These are phyloP conservation scores for Acacia acuminata DNA, from an alignment of 306 rosid genomes.

Conservation along the genomic window DNA sequence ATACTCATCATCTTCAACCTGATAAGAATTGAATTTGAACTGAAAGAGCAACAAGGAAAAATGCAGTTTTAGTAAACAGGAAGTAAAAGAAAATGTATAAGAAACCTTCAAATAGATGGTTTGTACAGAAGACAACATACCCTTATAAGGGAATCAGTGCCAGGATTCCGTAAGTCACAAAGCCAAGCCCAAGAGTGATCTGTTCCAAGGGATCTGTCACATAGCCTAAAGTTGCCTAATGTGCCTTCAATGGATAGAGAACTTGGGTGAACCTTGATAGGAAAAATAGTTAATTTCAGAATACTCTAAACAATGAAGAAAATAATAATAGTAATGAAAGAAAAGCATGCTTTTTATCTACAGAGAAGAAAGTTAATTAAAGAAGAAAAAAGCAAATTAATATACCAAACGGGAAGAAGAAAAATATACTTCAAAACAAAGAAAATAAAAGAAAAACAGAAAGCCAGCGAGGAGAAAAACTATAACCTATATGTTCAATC, in stretches of 20 bases:
- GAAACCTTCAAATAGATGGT: slow-evolving; percentile 24
- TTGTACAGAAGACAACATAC: slow-evolving; percentile 35
- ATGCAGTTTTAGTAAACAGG: background rate
- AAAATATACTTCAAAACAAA: slow-evolving; percentile 6
- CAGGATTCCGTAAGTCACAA: slow-evolving; percentile 95
- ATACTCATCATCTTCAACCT: slow-evolving; percentile 87
- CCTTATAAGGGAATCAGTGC: slow-evolving; percentile 92
- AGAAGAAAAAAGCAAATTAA: background rate
- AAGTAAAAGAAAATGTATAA: slow-evolving; percentile 20
- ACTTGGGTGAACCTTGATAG: slow-evolving; percentile 83
- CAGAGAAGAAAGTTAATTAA: background rate
- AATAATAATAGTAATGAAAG: background rate
- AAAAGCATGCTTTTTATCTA: background rate
- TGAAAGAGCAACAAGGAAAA: slow-evolving; percentile 42
- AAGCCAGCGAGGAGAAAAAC: background rate
- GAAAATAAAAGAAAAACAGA: background rate
- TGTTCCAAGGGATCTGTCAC: slow-evolving; percentile 78
- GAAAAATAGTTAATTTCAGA: slow-evolving; percentile 36
- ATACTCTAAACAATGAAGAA: slow-evolving; percentile 2
- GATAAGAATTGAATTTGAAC: slow-evolving; percentile 89
- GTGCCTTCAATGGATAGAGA: slow-evolving; percentile 91
- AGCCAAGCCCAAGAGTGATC: slow-evolving; percentile 95
- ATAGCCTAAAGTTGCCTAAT: slow-evolving; percentile 86
- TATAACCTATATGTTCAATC: background rate
- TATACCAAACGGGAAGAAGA: background rate